These are phyloP conservation scores for Ustilago cynodontis DNA, from an alignment of 1,284 basidiomycete species.

Conservation along the genomic window DNA sequence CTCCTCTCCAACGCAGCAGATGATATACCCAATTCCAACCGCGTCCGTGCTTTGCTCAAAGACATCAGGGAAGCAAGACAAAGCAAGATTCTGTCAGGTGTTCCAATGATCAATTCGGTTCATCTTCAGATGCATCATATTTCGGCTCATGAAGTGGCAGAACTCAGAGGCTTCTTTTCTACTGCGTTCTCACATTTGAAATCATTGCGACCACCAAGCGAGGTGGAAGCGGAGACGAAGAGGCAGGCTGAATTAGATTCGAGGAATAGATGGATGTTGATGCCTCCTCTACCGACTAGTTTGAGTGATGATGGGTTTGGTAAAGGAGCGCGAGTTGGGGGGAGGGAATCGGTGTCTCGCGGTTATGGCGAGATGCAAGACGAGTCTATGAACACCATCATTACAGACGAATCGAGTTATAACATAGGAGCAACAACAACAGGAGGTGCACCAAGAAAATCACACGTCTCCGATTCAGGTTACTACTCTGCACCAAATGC, in stretches of 20 bases:
- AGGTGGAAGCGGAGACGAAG: constrained; percentile 33
- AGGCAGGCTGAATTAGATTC: constrained; percentile 19
- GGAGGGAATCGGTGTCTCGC: not conserved
- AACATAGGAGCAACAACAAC: not conserved
- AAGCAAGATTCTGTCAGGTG: constrained; percentile 88
- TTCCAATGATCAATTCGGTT: constrained; percentile 72
- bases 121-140: constrained; percentile 73
- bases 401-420: not conserved
- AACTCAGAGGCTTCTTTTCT: constrained; percentile 63
- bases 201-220: constrained; percentile 28
- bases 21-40: constrained; percentile 85
- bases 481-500: constrained; percentile 22
- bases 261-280: constrained; percentile 13
- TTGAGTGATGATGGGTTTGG: not conserved
- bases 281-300: constrained; percentile 13
- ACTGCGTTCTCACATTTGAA: constrained; percentile 63
- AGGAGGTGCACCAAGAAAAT: constrained; percentile 19
- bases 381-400: constrained; percentile 20
- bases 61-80: constrained; percentile 94
- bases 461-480: constrained; percentile 43
- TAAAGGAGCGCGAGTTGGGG: not conserved
- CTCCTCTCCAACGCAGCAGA: constrained; percentile 76
- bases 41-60: constrained; percentile 85
- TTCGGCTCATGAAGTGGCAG: constrained; percentile 64
- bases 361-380: constrained; percentile 1